Conservation (phyloP, 1,284 basidiomycete species). For the Volvariella volvacea region DNA sequence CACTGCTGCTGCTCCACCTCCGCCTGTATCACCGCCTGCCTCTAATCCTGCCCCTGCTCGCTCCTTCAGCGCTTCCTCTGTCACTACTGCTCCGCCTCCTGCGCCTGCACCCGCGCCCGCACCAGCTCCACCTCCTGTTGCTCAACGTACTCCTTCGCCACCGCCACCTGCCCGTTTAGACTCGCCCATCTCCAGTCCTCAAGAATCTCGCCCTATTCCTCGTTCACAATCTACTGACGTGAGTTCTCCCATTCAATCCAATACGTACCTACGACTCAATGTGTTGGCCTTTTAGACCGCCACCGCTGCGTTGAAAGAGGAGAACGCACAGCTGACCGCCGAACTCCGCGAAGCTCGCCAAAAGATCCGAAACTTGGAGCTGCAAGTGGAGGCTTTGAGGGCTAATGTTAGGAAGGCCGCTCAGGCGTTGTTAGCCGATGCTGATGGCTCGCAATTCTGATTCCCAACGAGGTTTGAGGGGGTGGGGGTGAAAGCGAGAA, state of each 20-base stretch:
- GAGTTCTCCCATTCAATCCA: constrained; percentile 7
- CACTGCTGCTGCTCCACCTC: constrained; percentile 21
- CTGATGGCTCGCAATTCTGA: constrained; percentile 3
- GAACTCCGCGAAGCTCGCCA: constrained; percentile 73
- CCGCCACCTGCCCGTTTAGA: constrained; percentile 11
- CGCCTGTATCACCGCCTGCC: constrained; percentile 16
- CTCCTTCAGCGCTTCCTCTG: constrained; percentile 14
- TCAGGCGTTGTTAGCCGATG: constrained; percentile 38
- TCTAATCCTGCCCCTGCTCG: constrained; percentile 24
- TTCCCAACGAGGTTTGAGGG: too few relatives aligned
- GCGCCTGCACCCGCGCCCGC: constrained; percentile 17
- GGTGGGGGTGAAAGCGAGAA: too few relatives aligned
- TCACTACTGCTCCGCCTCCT: constrained; percentile 18
- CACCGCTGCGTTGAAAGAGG: constrained; percentile 27
- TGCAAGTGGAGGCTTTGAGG: constrained; percentile 73
- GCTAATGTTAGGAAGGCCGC: constrained; percentile 70
- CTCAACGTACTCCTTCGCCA: constrained; percentile 12
- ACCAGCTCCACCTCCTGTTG: constrained; percentile 15
- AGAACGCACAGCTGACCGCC: constrained; percentile 54
- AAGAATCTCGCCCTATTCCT: constrained; percentile 5
- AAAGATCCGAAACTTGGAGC: constrained; percentile 74
- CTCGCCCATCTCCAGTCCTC: constrained; percentile 12
- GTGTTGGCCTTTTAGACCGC: constrained; percentile 6
- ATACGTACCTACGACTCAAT: constrained; percentile 2
- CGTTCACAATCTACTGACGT: constrained; percentile 16